A percentile compares a stretch with the other conserved stretches of the same genome.
phyloP scores from a whole-genome alignment of 75 land plant genomes.

The Adiantum capillusveneris region DNA sequence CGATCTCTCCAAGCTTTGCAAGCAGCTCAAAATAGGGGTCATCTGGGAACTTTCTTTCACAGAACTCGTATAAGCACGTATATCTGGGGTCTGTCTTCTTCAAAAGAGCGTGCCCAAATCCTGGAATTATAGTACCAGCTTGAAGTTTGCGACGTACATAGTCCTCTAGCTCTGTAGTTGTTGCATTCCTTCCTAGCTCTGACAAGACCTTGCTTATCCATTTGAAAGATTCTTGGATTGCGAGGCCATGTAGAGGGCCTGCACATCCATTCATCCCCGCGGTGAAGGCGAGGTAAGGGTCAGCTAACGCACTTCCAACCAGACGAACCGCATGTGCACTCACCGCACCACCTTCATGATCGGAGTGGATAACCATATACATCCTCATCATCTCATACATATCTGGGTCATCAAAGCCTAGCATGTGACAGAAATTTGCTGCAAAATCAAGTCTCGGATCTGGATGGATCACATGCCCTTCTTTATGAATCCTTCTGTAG shows the following conservation, averaged over 20 bases:
- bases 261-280: conserved; percentile 10
- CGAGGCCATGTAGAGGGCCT: conserved; percentile 9
- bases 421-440: conserved; percentile 3
- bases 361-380: conserved; percentile 3
- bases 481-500: not conserved
- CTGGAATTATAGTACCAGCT: not conserved
- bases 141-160: not conserved
- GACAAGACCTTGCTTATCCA: not conserved
- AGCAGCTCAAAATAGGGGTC: not conserved
- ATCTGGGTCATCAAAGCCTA: not conserved
- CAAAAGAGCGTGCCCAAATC: not conserved
- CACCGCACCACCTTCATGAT: conserved; percentile 2
- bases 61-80: not conserved
- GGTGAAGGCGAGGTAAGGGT: conserved; percentile 4
- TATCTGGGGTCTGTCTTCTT: conserved; percentile 3
- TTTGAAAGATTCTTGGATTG: conserved; percentile 2
- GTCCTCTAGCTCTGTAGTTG: not conserved
- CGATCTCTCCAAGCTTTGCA: not conserved
- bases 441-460: not conserved
- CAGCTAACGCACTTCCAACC: conserved; percentile 7
- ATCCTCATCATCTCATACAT: conserved; percentile 2
- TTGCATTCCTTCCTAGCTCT: not conserved
- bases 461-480: not conserved
- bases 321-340: not conserved
- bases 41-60: not conserved